These are phyloP conservation scores for Sporothrix humicola DNA, from an alignment of 2,329 filamentous ascomycete species.

Conservation along the genomic window DNA sequence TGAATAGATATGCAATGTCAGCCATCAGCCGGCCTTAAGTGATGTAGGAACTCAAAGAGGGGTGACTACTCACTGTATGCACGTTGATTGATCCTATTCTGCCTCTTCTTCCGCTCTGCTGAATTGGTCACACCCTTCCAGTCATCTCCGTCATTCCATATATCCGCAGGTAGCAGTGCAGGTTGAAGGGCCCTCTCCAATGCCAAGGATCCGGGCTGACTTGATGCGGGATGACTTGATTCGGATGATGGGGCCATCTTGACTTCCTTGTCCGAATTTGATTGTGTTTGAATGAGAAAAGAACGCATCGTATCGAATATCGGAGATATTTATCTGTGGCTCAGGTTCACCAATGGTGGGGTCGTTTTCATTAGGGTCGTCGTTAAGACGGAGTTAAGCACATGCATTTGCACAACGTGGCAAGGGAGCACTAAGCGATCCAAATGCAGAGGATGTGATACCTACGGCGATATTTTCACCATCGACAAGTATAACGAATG, in stretches of 20 bases:
- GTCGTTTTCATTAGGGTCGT: no score
- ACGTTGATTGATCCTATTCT: background rate
- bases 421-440: no score
- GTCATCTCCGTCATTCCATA: background rate
- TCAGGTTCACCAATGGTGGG: no score
- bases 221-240: background rate
- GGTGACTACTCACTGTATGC: background rate
- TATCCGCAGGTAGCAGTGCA: background rate
- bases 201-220: background rate
- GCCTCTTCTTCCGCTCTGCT: background rate
- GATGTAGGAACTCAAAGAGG: background rate
- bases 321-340: background rate
- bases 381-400: no score
- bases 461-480: no score
- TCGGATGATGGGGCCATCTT: background rate
- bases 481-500: no score
- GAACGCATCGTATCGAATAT: no score
- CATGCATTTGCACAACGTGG: no score
- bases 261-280: no score
- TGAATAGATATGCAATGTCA: background rate
- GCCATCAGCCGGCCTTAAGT: background rate
- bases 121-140: background rate
- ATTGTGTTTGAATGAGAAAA: no score
- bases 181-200: background rate
- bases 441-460: no score